Percentiles rank a stretch among this genome's conserved stretches.
These are phyloP conservation scores for Colletotrichum paranaense DNA, from an alignment of 2,329 filamentous ascomycete genomes.

Conservation along the genomic window DNA sequence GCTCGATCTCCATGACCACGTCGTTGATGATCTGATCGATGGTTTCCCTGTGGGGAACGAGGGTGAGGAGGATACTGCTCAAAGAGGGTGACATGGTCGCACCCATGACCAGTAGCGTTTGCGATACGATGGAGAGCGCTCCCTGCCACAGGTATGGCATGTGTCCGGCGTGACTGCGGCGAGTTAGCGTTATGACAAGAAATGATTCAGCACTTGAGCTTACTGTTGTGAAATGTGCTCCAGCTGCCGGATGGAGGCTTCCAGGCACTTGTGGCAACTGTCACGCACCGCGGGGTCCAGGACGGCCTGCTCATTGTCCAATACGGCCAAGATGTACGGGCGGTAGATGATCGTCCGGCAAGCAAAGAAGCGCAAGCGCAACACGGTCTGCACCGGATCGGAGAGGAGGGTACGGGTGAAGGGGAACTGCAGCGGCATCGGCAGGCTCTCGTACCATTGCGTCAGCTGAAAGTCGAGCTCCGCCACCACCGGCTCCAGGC, in stretches of 20 bases:
- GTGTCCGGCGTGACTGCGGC: slow-evolving; percentile 78
- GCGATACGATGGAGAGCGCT: slow-evolving; percentile 83
- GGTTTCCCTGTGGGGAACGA: slow-evolving; percentile 67
- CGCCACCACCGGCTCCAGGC: slow-evolving; percentile 80
- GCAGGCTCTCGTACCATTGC: slow-evolving; percentile 87
- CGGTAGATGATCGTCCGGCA: slow-evolving; percentile 89
- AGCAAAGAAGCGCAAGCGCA: slow-evolving; percentile 84
- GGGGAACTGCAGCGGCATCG: slow-evolving; percentile 80
- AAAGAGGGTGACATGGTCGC: slow-evolving; percentile 83
- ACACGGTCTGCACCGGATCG: slow-evolving; percentile 82
- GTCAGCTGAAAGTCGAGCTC: slow-evolving; percentile 86
- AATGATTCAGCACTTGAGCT: slow-evolving; percentile 46
- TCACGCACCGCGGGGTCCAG: slow-evolving; percentile 79
- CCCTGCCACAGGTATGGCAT: slow-evolving; percentile 90
- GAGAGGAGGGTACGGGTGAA: slow-evolving; percentile 74
- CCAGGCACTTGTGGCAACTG: slow-evolving; percentile 83
- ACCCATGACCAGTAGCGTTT: slow-evolving; percentile 85
- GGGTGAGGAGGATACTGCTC: slow-evolving; percentile 69
- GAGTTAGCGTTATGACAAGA: slow-evolving; percentile 41
- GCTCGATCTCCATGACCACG: slow-evolving; percentile 80
- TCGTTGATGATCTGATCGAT: slow-evolving; percentile 83
- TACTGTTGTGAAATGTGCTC: slow-evolving; percentile 83
- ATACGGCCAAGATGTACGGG: slow-evolving; percentile 82
- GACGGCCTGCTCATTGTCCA: slow-evolving; percentile 80
- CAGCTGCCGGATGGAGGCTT: slow-evolving; percentile 82